phyloP scores from a whole-genome alignment of 306 rosid genomes.

The Acmispon strigosus region DNA sequence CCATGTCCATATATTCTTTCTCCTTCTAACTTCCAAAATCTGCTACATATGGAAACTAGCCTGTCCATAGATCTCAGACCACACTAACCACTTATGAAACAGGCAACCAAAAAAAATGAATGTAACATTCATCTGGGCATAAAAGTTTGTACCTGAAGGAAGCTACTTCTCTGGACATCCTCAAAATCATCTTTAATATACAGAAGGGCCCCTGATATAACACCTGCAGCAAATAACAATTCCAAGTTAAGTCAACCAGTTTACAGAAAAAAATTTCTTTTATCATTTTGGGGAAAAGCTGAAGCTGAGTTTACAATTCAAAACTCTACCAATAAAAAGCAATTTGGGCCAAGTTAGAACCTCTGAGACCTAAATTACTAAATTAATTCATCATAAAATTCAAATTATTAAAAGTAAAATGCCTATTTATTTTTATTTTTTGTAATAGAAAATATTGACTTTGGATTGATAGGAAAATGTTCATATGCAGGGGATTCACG shows the following conservation, averaged over 20 bases:
- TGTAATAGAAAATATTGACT: too few species aligned
- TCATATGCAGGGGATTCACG: too few species aligned
- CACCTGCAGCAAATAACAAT: slow-evolving; percentile 28
- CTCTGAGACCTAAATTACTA: too few species aligned
- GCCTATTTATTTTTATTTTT: too few species aligned
- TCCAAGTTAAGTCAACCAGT: background rate
- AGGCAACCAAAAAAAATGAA: background rate
- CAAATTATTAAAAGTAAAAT: too few species aligned
- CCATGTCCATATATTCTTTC: background rate
- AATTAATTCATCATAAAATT: too few species aligned
- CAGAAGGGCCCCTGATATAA: slow-evolving; percentile 33
- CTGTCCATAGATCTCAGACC: background rate
- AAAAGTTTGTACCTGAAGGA: slow-evolving; percentile 31
- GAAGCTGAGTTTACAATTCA: background rate
- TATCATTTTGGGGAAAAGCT: background rate
- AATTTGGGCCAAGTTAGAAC: too few species aligned
- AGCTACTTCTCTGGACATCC: slow-evolving; percentile 23
- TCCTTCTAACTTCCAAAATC: background rate
- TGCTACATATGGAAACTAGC: background rate
- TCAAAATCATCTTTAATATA: slow-evolving; percentile 37
- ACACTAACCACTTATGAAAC: background rate
- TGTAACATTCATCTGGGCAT: background rate
- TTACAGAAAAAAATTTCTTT: background rate
- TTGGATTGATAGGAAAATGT: too few species aligned
- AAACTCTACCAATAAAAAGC: too few species aligned